Base-by-base conservation (phyloP, 176 grass and related monocot genomes). In the Musa acuminata region DNA sequence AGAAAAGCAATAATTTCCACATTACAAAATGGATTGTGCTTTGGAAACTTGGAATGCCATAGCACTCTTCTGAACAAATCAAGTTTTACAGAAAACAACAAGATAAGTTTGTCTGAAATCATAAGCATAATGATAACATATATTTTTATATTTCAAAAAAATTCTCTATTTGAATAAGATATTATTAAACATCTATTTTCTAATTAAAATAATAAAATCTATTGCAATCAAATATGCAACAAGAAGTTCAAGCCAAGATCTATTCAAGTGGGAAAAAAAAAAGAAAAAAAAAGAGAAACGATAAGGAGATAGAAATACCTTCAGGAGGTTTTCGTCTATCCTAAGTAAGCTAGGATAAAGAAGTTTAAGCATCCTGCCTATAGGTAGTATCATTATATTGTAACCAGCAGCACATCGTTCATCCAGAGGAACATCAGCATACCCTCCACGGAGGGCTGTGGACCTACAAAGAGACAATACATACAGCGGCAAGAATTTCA, bases 331-430 rank as follows among this genome's bases (percentile, higher is more conserved):
- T 66, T 91, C 95, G 79, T 99, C 91, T 82, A 94, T 54, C 81
- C 84, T 84, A 86, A 84, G 86, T 52, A 99, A 80, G 11, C 77
- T 81, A 64, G 95, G 95, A 72, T 99, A 91, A n/a, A 99, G 80
- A 85, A 91, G 87, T 80, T 80, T 83, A 67, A 94, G 75, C 78
- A 90, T 84, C 49, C 49, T 83, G 63, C 63, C 78, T 67, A 85
- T 83, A 80, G 88, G 91, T 25, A 99, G 74, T 83, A 89, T 87
- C 95, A 94, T 99, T 82, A 94, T 84, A 67, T 81, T 89, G 82
- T 87, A 94, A 75, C 95, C 95, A 67, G 95, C 83, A 73, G 91
- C 86, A 79, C 91, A 99, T 5, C 91, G 82, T 64, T 91, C 95
- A 87, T 99, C 95, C 75, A 94, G 84, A 83, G 84, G 80, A 20